These are phyloP conservation scores for Davidsoniella australis DNA, from an alignment of 2,329 filamentous ascomycete genomes.

Conservation along the genomic window DNA sequence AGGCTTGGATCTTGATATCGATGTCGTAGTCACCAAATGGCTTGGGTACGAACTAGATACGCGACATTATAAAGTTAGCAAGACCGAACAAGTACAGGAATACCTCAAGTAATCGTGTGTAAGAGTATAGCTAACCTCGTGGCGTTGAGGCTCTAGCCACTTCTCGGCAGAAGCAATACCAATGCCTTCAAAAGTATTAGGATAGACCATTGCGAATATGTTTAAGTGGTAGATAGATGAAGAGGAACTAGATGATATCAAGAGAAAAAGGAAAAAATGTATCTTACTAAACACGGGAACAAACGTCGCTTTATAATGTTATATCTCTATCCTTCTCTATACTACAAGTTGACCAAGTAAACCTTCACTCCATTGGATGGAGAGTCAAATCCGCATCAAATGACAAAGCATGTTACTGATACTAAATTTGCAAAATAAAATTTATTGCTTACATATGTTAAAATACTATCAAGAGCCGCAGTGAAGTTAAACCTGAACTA, in stretches of 20 bases:
- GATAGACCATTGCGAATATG: slow-evolving; percentile 1
- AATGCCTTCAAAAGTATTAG: neutral
- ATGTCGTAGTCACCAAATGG: slow-evolving; percentile 67
- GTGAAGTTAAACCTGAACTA: no score
- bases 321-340: neutral
- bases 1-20: slow-evolving; percentile 65
- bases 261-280: neutral
- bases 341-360: no score
- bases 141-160: neutral
- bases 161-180: neutral
- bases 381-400: no score
- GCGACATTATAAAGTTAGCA: neutral
- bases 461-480: no score
- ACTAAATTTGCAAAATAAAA: no score
- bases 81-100: neutral
- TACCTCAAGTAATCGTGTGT: neutral
- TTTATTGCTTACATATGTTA: no score
- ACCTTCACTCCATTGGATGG: no score
- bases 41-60: slow-evolving; percentile 54
- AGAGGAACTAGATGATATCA: neutral
- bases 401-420: no score
- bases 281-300: neutral
- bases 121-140: neutral
- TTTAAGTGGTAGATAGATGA: neutral
- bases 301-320: neutral